Conservation (phyloP, 1,139 yeast species). For the Pichiaceae sp. region DNA sequence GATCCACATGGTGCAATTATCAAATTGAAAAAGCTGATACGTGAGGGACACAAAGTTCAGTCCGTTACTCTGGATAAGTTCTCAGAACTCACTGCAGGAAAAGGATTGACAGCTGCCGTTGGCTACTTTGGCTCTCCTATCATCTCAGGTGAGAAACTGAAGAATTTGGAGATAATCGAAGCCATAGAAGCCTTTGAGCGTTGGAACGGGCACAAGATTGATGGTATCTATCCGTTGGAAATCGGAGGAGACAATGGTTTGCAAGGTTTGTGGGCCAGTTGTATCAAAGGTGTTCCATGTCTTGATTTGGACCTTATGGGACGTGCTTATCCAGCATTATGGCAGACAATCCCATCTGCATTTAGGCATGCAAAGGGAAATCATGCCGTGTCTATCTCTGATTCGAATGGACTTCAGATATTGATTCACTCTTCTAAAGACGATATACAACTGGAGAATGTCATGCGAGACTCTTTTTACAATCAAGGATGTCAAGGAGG, state of each 20-base stretch:
- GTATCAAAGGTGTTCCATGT: constrained; percentile 22
- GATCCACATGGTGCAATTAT: constrained; percentile 33
- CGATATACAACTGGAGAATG: constrained; percentile 29
- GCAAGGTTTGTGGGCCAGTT: constrained; percentile 17
- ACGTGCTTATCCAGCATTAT: constrained; percentile 26
- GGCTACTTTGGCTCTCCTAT: constrained; percentile 42
- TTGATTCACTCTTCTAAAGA: constrained; percentile 29
- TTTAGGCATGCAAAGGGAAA: constrained; percentile 14
- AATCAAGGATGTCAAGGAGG: constrained; percentile 27
- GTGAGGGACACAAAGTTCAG: constrained; percentile 26
- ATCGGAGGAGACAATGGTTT: constrained; percentile 29
- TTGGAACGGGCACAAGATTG: constrained; percentile 18
- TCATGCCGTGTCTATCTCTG: constrained; percentile 31
- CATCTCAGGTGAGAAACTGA: constrained; percentile 34
- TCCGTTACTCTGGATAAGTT: constrained; percentile 29
- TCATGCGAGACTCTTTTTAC: constrained; percentile 33
- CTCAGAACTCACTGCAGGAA: constrained; percentile 18
- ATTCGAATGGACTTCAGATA: constrained; percentile 36
- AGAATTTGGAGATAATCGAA: constrained; percentile 28
- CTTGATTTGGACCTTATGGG: constrained; percentile 28
- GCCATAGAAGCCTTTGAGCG: constrained; percentile 26
- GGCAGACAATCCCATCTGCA: constrained; percentile 23
- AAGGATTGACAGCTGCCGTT: constrained; percentile 28
- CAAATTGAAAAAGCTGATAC: constrained; percentile 26
- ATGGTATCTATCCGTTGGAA: constrained; percentile 22